Percentiles rank a stretch among this genome's conserved stretches.
phyloP scores from a whole-genome alignment of 1,139 yeast genomes.

The Wickerhamiella pararugosa region DNA sequence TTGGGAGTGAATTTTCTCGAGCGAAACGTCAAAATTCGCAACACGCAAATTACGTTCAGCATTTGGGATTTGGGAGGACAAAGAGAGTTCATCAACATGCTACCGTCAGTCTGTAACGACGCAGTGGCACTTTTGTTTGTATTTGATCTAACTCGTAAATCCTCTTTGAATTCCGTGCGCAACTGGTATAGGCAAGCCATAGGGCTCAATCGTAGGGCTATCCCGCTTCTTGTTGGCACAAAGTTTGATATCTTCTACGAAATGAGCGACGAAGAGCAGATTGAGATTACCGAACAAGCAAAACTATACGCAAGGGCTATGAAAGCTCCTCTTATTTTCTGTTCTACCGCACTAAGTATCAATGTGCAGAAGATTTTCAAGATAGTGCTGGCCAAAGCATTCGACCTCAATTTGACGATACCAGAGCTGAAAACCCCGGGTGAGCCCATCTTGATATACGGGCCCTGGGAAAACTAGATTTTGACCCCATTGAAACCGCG shows the following conservation, averaged over 20 bases:
- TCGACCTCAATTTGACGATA: slow-evolving; percentile 67
- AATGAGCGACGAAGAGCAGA: slow-evolving; percentile 65
- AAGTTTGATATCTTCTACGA: slow-evolving; percentile 83
- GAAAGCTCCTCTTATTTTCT: slow-evolving; percentile 81
- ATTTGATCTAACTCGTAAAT: slow-evolving; percentile 82
- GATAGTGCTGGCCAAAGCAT: slow-evolving; percentile 79
- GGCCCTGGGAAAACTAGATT: slow-evolving; percentile 20
- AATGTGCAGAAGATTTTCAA: slow-evolving; percentile 91
- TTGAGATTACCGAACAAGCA: slow-evolving; percentile 73
- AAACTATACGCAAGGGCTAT: slow-evolving; percentile 79
- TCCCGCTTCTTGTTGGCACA: slow-evolving; percentile 87
- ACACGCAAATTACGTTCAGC: slow-evolving; percentile 81
- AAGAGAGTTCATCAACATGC: slow-evolving; percentile 88
- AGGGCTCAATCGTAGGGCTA: slow-evolving; percentile 79
- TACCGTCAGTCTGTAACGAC: slow-evolving; percentile 84
- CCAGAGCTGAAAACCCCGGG: slow-evolving; percentile 77
- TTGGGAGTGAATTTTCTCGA: slow-evolving; percentile 94
- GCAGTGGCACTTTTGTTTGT: slow-evolving; percentile 86
- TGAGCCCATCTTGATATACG: slow-evolving; percentile 73
- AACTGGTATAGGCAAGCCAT: slow-evolving; percentile 95
- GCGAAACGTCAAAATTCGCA: slow-evolving; percentile 68
- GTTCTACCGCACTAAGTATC: slow-evolving; percentile 86
- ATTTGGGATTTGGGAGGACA: slow-evolving; percentile 98
- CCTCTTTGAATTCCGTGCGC: slow-evolving; percentile 71
- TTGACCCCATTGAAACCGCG: neutral